Evolutionary conservation across 306 rosid genomes (phyloP), one percentile per base, ranked within the genome.

Genomic region (Parietaria judaica): DNA sequence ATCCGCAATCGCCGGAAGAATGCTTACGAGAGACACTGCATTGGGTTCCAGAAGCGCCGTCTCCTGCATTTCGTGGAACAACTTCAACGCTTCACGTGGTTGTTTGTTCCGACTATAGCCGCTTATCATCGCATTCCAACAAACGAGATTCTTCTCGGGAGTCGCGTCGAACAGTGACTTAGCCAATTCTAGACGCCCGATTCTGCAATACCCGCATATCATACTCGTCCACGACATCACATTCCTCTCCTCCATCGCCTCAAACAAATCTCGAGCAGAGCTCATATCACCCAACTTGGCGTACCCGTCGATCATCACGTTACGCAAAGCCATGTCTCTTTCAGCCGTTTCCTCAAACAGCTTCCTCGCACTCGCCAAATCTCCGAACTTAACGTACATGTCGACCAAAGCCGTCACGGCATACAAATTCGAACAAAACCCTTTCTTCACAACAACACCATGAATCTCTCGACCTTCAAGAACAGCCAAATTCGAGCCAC

Each of bases 1-100:
- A 66, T 83, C 85, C 60, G 90, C 84, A 51, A 81, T 74, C 23
- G 90, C 90, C 5, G 83, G 82, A 72, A 89, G 95, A 81, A 89
- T 70, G 74, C 86, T 78, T 36, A 80, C 66, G 16, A 85, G 23
- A 44, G 96, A 85, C 34, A 81, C 83, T n/a, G 73, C 81, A 68
- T 83, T 70, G 12, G 87, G 81, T 67, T 85, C 88, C 48, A 80
- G 54, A 6, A 47, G 38, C 0, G 61, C 52, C 17, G 58, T 70
- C 17, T 51, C 62, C 65, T 63, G 81, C 90, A 85, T 75, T 63
- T 81, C 68, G 6, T 57, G 70, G 70, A 85, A 83, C 74, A 88
- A 74, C 64, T 70, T 66, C 74, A 88, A 78, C 2, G 86, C 94
- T 51, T 81, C 86, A 15, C 36, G 70, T 5, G 92, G 71, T 6